Percentiles rank a stretch among this genome's conserved stretches.
These are phyloP conservation scores for Cucumis melo DNA, from an alignment of 306 rosid species.

Conservation along the genomic window DNA sequence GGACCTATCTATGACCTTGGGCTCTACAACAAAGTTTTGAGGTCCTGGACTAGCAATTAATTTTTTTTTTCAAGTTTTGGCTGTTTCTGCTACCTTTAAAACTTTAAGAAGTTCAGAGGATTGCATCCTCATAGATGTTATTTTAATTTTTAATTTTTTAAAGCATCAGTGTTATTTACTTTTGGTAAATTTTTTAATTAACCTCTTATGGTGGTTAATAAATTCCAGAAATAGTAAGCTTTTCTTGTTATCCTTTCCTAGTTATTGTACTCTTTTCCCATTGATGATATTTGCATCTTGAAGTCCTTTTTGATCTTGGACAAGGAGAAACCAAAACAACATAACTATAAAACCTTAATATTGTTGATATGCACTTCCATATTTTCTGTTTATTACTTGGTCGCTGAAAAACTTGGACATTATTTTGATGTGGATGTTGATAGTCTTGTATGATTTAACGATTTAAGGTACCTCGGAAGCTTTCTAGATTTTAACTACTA, in stretches of 20 bases:
- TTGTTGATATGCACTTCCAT: not conserved
- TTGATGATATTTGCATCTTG: not conserved
- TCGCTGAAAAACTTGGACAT: not conserved
- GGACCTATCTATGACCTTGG: not conserved
- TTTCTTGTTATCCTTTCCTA: not conserved
- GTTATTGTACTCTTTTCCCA: not conserved
- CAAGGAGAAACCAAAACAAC: not conserved
- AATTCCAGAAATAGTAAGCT: not conserved
- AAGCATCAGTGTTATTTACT: not conserved
- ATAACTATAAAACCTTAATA: not conserved
- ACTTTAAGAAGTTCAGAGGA: not conserved
- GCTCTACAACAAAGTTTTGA: not conserved
- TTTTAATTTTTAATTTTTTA: no score
- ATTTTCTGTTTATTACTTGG: not conserved
- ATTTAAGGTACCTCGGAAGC: not conserved
- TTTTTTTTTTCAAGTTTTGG: not conserved
- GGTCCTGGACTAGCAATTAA: not conserved
- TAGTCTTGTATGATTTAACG: not conserved
- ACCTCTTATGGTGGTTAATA: not conserved
- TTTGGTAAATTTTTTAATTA: not conserved
- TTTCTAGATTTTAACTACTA: not conserved
- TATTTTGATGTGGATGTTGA: not conserved
- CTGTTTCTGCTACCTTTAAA: not conserved
- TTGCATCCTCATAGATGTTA: not conserved
- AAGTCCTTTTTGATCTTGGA: not conserved